phyloP scores from a whole-genome alignment of 768 basidiomycete species.

The Boletus reticulatus region DNA sequence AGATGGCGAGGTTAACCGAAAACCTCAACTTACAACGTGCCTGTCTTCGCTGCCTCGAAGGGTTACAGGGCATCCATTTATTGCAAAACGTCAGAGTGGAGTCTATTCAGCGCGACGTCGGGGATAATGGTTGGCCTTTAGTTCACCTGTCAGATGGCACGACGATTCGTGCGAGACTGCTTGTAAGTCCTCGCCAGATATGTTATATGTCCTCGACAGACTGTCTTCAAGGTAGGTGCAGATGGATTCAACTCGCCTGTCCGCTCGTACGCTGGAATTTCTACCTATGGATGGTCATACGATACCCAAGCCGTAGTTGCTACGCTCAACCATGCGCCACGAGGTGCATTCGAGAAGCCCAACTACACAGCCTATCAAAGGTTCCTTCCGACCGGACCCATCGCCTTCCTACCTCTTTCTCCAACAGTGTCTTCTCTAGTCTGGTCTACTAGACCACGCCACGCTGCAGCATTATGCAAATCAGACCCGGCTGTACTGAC shows the following conservation, averaged over 20 bases:
- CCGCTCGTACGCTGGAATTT: constrained; percentile 77
- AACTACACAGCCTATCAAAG: constrained; percentile 90
- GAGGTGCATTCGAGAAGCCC: constrained; percentile 55
- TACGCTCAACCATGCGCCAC: constrained; percentile 73
- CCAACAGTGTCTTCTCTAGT: constrained; percentile 81
- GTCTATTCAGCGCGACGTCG: constrained; percentile 51
- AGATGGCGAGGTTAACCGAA: constrained; percentile 87
- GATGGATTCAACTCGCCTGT: constrained; percentile 97
- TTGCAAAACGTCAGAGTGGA: constrained; percentile 74
- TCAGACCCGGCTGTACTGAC: constrained; percentile 62
- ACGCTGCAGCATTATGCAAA: constrained; percentile 70
- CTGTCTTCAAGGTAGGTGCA: constrained; percentile 70
- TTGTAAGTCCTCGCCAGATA: constrained; percentile 47
- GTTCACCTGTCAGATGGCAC: constrained; percentile 70
- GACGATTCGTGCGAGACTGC: constrained; percentile 65
- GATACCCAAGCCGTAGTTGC: constrained; percentile 88
- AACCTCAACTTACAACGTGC: constrained; percentile 91
- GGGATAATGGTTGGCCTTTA: constrained; percentile 72
- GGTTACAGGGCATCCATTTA: constrained; percentile 53
- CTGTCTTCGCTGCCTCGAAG: constrained; percentile 62
- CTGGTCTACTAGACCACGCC: constrained; percentile 83
- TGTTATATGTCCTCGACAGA: background rate
- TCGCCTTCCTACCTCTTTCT: constrained; percentile 91
- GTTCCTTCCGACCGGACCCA: constrained; percentile 92
- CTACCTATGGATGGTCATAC: constrained; percentile 91